Evolutionary conservation across 208 protist genomes (phyloP).

Genomic region (Leishmania arabica): DNA sequence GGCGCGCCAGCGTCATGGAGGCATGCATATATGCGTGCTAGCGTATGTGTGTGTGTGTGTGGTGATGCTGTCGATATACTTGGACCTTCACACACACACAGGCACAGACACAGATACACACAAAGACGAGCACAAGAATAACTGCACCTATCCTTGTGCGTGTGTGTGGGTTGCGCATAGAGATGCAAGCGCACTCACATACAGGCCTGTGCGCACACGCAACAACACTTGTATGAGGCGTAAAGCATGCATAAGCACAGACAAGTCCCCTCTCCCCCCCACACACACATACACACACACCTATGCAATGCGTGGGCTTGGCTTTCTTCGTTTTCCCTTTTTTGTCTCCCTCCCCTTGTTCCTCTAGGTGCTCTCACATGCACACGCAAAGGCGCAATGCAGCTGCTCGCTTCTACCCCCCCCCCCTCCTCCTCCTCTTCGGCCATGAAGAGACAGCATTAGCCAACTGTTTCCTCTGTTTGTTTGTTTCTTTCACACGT

Average conservation of each 20-base stretch:
- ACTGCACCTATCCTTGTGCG: background rate
- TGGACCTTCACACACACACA: background rate
- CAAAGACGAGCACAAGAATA: background rate
- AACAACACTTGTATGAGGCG: background rate
- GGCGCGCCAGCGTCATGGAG: background rate
- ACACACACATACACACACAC: too few relatives aligned
- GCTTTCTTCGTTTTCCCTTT: background rate
- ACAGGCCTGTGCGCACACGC: background rate
- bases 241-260: background rate
- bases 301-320: background rate
- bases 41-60: background rate
- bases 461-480: background rate
- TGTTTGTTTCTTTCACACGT: background rate
- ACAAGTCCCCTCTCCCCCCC: background rate
- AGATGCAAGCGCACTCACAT: background rate
- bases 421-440: background rate
- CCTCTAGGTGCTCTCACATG: background rate
- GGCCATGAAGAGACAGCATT: background rate
- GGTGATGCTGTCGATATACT: slow-evolving; percentile 10
- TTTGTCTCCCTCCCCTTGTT: background rate
- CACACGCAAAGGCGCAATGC: background rate
- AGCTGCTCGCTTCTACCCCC: background rate
- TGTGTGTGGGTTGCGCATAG: background rate
- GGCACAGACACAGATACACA: background rate
- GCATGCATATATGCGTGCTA: background rate